A percentile compares a stretch with the other conserved stretches of the same genome.
Conservation (phyloP, 176 grass and related monocot species). For the Rhynchospora breviuscula region DNA sequence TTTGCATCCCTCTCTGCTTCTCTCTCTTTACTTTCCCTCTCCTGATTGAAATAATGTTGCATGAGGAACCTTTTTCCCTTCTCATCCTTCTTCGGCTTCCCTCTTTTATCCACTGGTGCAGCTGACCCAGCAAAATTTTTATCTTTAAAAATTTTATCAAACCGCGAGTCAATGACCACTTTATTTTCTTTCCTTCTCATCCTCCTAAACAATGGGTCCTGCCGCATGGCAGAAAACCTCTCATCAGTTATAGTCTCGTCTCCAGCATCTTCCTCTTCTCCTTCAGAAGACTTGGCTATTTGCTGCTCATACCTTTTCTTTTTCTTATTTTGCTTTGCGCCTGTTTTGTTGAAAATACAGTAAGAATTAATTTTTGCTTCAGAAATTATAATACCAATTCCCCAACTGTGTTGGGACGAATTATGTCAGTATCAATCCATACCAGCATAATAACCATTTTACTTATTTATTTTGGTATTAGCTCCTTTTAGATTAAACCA, state of each 20-base stretch:
- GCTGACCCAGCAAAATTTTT: conserved; percentile 45
- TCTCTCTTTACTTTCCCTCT: conserved; percentile 14
- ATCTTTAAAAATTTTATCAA: conserved; percentile 57
- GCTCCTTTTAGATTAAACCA: background rate
- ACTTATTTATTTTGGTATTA: background rate
- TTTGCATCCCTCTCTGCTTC: conserved; percentile 2
- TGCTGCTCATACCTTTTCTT: background rate
- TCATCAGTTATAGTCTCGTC: conserved; percentile 50
- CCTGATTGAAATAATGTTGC: conserved; percentile 64
- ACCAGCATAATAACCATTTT: background rate
- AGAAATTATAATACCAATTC: background rate
- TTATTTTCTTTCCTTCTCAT: conserved; percentile 75
- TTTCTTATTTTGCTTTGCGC: conserved; percentile 33
- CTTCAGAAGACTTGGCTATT: background rate
- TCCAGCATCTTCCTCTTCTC: background rate
- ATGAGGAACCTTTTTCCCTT: conserved; percentile 47
- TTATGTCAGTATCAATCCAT: background rate
- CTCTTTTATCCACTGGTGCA: conserved; percentile 72
- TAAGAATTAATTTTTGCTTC: background rate
- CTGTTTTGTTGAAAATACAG: background rate
- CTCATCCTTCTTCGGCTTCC: conserved; percentile 42
- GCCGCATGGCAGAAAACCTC: conserved; percentile 48
- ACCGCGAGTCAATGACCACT: conserved; percentile 67
- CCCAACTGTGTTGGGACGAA: background rate
- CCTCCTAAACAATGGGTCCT: conserved; percentile 55